Evolutionary conservation across 768 basidiomycete species (phyloP).

Genomic region (Strobilomyces echinocephalus): DNA sequence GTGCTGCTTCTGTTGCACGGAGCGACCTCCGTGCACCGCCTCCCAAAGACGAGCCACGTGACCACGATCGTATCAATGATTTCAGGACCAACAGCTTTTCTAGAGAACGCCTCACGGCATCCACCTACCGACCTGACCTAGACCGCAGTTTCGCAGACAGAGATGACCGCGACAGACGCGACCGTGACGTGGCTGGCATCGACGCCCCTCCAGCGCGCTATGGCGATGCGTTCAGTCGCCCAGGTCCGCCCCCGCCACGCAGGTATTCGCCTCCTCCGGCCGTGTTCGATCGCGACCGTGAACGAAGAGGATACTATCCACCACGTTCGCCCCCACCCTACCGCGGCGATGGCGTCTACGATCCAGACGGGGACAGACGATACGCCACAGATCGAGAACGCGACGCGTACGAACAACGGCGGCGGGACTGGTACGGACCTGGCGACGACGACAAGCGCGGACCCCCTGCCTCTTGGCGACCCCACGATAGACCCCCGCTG

Average conservation of each 20-base stretch:
- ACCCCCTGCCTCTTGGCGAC: constrained; percentile 20
- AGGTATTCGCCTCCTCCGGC: constrained; percentile 28
- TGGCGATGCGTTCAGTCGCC: constrained; percentile 28
- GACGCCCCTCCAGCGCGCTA: constrained; percentile 33
- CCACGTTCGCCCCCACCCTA: constrained; percentile 28
- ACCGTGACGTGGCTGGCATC: constrained; percentile 35
- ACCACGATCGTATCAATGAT: constrained; percentile 20
- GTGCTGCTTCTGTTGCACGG: constrained; percentile 28
- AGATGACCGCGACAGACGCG: constrained; percentile 33
- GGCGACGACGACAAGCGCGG: constrained; percentile 41
- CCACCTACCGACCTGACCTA: constrained; percentile 38
- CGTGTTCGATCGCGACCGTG: constrained; percentile 32
- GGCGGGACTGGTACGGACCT: constrained; percentile 29
- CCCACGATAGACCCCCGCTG: constrained; percentile 33
- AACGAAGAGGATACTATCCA: constrained; percentile 28
- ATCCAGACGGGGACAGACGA: constrained; percentile 33
- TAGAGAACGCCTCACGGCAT: constrained; percentile 28
- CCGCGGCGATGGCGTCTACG: constrained; percentile 27
- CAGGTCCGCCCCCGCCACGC: constrained; percentile 9
- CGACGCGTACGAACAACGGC: constrained; percentile 28
- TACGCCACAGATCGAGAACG: constrained; percentile 29
- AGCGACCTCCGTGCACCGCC: constrained; percentile 32
- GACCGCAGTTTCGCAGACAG: constrained; percentile 33
- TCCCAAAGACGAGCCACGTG: constrained; percentile 29
- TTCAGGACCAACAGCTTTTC: constrained; percentile 32